These are phyloP conservation scores for Ceriops tagal DNA, from an alignment of 345 rosid species.

Conservation along the genomic window DNA sequence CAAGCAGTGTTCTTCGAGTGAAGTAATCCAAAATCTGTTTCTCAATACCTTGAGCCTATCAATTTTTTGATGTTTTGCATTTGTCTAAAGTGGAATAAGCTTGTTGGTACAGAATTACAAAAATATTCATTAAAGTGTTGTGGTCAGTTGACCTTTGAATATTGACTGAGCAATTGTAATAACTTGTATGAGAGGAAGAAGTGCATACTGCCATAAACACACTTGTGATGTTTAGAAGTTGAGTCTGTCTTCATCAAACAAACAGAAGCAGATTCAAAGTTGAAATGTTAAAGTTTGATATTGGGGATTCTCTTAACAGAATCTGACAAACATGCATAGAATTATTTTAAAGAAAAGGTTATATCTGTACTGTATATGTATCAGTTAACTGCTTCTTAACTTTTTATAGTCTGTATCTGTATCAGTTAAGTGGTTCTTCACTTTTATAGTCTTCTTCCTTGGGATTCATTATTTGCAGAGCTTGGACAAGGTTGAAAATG, in stretches of 20 bases:
- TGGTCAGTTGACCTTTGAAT: neutral
- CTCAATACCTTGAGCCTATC: too few species aligned
- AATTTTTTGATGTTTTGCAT: too few species aligned
- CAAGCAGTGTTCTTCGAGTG: too few species aligned
- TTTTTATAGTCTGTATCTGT: neutral
- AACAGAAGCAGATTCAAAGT: neutral
- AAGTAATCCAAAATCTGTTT: too few species aligned
- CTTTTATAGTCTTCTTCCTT: neutral
- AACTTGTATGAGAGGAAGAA: neutral
- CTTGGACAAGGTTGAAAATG: constrained; percentile 59
- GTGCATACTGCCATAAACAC: neutral
- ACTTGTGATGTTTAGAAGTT: neutral
- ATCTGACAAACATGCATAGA: too few species aligned
- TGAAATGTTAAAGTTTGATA: neutral
- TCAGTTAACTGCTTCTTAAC: neutral
- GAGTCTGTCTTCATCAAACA: neutral
- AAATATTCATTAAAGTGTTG: neutral
- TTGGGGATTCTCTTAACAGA: neutral
- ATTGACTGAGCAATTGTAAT: neutral
- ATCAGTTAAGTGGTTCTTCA: neutral
- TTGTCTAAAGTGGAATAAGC: too few species aligned
- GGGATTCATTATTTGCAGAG: constrained; percentile 43
- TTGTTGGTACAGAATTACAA: too few species aligned
- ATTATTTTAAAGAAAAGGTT: too few species aligned
- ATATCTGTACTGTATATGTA: neutral